Conservation (phyloP, 2,329 filamentous ascomycete species). For the Aspergillus japonicus region DNA sequence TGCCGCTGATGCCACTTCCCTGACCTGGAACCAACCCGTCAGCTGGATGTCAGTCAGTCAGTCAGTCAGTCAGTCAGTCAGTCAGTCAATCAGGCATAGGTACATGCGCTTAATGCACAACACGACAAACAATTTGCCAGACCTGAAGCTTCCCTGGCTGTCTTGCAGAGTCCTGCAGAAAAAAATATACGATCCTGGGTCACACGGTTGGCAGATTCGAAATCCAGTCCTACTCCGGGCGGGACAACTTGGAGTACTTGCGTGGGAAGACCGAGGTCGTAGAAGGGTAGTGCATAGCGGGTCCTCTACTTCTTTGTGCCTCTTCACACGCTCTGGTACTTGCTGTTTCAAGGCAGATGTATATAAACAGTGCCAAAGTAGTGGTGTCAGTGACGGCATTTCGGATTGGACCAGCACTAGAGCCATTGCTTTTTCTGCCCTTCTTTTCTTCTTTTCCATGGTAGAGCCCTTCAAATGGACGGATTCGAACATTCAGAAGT, state of each 20-base stretch:
- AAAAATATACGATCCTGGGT: background rate
- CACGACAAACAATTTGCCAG: background rate
- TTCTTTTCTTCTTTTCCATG: too few relatives aligned
- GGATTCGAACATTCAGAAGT: constrained; percentile 2
- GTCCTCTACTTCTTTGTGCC: background rate
- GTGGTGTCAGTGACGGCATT: background rate
- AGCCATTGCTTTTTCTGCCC: background rate
- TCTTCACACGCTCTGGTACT: background rate
- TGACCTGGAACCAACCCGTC: background rate
- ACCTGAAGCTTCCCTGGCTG: background rate
- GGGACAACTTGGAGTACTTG: background rate
- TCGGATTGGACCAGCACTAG: background rate
- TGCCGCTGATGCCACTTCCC: background rate
- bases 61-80: background rate
- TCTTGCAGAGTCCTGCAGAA: background rate
- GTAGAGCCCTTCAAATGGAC: constrained; percentile 1
- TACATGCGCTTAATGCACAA: background rate
- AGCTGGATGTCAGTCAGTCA: background rate
- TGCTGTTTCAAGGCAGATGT: background rate
- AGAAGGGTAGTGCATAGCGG: background rate
- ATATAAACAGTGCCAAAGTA: background rate
- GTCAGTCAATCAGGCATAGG: background rate
- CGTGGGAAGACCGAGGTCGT: background rate
- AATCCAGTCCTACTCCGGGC: background rate
- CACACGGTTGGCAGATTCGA: background rate